phyloP scores from a whole-genome alignment of 106 monocot species.

The Phalaenopsis equestris region DNA sequence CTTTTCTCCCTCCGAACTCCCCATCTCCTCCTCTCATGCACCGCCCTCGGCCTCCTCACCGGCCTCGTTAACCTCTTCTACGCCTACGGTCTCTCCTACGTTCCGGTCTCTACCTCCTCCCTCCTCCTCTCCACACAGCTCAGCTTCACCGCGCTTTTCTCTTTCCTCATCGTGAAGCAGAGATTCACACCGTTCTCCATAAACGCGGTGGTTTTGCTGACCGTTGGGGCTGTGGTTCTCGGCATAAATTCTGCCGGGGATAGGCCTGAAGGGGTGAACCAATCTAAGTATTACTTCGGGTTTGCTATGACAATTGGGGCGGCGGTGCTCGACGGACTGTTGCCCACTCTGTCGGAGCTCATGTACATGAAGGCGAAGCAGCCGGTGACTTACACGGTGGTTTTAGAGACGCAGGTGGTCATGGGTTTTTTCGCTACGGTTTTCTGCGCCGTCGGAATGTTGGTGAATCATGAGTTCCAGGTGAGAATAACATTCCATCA shows the following conservation, averaged over 20 bases:
- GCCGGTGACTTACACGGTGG: constrained; percentile 13
- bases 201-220: constrained; percentile 17
- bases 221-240: constrained; percentile 13
- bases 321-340: constrained; percentile 6
- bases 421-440: constrained; percentile 15
- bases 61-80: constrained; percentile 3
- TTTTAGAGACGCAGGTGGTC: constrained; percentile 29
- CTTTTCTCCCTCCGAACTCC: not conserved
- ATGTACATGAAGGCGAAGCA: constrained; percentile 5
- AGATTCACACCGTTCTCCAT: constrained; percentile 18
- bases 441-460: constrained; percentile 13
- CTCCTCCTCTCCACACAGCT: constrained; percentile 8
- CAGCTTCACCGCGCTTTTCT: not conserved
- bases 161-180: constrained; percentile 20
- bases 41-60: not conserved
- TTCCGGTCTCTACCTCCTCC: constrained; percentile 10
- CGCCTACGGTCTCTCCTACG: constrained; percentile 7
- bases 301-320: constrained; percentile 15
- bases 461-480: constrained; percentile 11
- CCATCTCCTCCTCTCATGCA: not conserved
- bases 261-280: not conserved
- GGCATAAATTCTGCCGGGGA: constrained; percentile 7
- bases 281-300: constrained; percentile 11
- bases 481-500: not conserved
- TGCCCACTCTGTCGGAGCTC: constrained; percentile 20